These are phyloP conservation scores for Lentinus tigrinus DNA, from an alignment of 768 basidiomycete species.

Conservation along the genomic window DNA sequence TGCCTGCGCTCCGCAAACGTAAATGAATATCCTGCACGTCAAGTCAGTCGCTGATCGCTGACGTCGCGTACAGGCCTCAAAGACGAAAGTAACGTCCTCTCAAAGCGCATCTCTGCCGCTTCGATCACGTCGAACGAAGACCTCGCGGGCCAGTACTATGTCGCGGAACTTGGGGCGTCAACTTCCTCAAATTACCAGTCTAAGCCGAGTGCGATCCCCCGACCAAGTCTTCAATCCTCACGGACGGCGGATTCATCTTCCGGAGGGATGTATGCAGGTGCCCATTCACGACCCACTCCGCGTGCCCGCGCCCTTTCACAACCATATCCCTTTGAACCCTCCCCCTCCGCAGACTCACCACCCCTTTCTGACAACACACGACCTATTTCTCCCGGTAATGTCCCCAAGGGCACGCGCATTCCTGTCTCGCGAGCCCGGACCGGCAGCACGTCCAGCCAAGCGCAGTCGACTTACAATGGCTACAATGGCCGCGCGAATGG, in stretches of 20 bases:
- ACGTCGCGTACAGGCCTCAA: constrained; percentile 59
- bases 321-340: constrained; percentile 47
- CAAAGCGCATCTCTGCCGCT: constrained; percentile 73
- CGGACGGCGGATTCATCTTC: constrained; percentile 28
- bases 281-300: constrained; percentile 30
- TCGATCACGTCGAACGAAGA: constrained; percentile 62
- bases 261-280: constrained; percentile 13
- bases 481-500: constrained; percentile 33
- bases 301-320: constrained; percentile 68
- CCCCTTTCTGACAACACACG: constrained; percentile 18
- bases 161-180: constrained; percentile 10
- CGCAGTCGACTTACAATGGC: constrained; percentile 27
- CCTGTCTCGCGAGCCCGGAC: constrained; percentile 44
- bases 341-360: constrained; percentile 37
- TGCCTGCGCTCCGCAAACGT: constrained; percentile 80
- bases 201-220: constrained; percentile 47
- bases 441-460: constrained; percentile 40
- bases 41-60: constrained; percentile 1
- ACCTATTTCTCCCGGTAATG: constrained; percentile 37
- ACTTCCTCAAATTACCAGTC: constrained; percentile 17
- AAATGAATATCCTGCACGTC: constrained; percentile 29
- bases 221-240: constrained; percentile 41
- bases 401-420: constrained; percentile 45
- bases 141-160: constrained; percentile 23
- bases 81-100: constrained; percentile 73